A percentile compares a stretch with the other conserved stretches of the same genome.
phyloP scores from a whole-genome alignment of 257 asterid species.

The Buddleja alternifolia region DNA sequence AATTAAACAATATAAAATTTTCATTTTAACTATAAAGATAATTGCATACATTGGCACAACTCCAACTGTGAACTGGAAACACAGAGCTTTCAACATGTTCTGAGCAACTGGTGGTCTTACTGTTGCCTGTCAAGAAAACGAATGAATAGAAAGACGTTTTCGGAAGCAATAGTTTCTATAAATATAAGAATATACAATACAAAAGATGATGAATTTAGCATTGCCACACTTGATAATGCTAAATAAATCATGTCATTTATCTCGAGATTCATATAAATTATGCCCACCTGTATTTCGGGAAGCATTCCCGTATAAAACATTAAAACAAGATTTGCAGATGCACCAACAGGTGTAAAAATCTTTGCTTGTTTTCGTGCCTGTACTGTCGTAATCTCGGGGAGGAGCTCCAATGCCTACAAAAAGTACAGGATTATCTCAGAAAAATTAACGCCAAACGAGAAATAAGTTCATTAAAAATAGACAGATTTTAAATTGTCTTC shows the following conservation, averaged over 20 bases:
- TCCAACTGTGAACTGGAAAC: slow-evolving; percentile 87
- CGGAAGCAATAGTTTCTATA: neutral
- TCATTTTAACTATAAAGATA: slow-evolving; percentile 74
- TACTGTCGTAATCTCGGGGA: slow-evolving; percentile 68
- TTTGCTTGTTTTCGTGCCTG: slow-evolving; percentile 50
- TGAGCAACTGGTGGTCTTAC: slow-evolving; percentile 77
- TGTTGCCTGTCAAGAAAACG: slow-evolving; percentile 72
- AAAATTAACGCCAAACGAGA: neutral
- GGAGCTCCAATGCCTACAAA: slow-evolving; percentile 52
- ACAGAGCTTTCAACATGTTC: slow-evolving; percentile 90
- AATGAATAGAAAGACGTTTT: neutral
- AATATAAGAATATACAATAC: neutral
- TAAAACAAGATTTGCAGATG: slow-evolving; percentile 81
- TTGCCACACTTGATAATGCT: too few relatives aligned
- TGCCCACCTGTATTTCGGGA: slow-evolving; percentile 87
- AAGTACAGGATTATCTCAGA: neutral
- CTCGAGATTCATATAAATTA: slow-evolving; percentile 2
- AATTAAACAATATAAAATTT: too few relatives aligned
- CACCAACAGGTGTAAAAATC: slow-evolving; percentile 78
- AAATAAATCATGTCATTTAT: slow-evolving; percentile 9
- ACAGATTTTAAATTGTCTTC: neutral
- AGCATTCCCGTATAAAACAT: slow-evolving; percentile 98
- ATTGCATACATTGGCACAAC: slow-evolving; percentile 88
- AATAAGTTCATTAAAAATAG: neutral
- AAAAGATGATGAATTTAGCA: too few relatives aligned